Evolutionary conservation across 2,329 filamentous ascomycete species (phyloP).

Genomic region (Trichophaea hybrida): DNA sequence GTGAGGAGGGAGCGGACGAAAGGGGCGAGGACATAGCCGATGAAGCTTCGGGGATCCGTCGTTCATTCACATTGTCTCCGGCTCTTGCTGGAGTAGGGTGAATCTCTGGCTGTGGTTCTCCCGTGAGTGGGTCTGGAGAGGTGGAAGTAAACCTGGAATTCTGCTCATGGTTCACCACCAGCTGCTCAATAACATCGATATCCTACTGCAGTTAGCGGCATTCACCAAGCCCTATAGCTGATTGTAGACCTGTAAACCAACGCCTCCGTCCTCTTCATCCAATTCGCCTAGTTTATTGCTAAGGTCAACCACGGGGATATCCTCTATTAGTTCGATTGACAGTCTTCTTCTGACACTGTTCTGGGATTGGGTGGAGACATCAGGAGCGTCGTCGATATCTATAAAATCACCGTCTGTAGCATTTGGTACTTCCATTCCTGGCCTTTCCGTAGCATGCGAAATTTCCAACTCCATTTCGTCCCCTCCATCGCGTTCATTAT

Average conservation of each 20-base stretch:
- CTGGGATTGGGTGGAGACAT: background rate
- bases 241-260: background rate
- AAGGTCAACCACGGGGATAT: background rate
- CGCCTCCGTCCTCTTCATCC: constrained; percentile 4
- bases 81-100: background rate
- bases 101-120: background rate
- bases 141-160: background rate
- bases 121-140: constrained; percentile 16
- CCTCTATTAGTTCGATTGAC: no score
- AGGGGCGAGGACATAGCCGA: constrained; percentile 15
- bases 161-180: no score
- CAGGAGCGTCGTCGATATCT: background rate
- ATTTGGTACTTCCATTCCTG: background rate
- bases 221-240: no score
- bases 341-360: background rate
- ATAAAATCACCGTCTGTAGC: background rate
- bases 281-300: constrained; percentile 3
- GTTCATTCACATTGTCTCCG: background rate
- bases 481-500: background rate
- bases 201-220: background rate
- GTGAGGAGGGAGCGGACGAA: constrained; percentile 9
- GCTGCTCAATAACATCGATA: background rate
- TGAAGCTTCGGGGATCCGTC: background rate
- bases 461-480: background rate
- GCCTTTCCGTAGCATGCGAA: no score